Evolutionary conservation across 352 stramenopile genomes (phyloP).

Genomic region (Globisporangium spiculum): DNA sequence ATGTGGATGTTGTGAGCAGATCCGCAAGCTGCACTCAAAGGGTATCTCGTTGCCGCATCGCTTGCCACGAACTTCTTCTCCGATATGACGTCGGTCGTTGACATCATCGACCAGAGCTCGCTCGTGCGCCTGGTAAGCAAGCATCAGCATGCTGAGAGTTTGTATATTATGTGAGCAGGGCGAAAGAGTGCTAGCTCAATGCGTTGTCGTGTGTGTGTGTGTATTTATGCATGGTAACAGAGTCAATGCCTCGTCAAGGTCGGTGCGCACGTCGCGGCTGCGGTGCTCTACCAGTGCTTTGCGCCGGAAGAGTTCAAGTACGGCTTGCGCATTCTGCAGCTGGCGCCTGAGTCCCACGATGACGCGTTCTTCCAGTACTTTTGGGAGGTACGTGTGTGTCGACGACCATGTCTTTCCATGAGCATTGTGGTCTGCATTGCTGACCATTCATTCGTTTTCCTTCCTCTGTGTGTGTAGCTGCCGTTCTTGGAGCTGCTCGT

Average conservation of each 20-base stretch:
- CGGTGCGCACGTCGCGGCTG: slow-evolving; percentile 73
- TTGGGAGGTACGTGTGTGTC: slow-evolving; percentile 57
- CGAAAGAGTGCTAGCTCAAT: not conserved
- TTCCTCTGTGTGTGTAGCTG: slow-evolving; percentile 29
- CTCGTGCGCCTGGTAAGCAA: slow-evolving; percentile 67
- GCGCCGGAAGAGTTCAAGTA: slow-evolving; percentile 77
- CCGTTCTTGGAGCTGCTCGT: slow-evolving; percentile 81
- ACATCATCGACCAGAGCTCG: slow-evolving; percentile 83
- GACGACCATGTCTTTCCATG: not conserved
- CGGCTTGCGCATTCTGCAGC: slow-evolving; percentile 71
- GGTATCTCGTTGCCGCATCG: slow-evolving; percentile 72
- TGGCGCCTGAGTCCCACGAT: slow-evolving; percentile 68
- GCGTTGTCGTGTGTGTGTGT: not conserved
- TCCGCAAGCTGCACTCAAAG: slow-evolving; percentile 55
- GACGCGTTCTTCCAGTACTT: slow-evolving; percentile 85
- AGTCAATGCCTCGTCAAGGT: slow-evolving; percentile 84
- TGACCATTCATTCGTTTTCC: not conserved
- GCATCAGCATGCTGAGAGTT: no score
- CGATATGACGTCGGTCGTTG: slow-evolving; percentile 60
- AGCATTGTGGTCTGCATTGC: not conserved
- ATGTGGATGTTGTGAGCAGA: slow-evolving; percentile 36
- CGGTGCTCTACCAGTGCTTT: slow-evolving; percentile 85
- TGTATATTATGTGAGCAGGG: not conserved
- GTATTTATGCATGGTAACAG: slow-evolving; percentile 20
- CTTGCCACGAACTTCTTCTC: slow-evolving; percentile 83